Percentiles rank a stretch among this genome's conserved stretches.
Conservation (phyloP, 148 eudicot genomes). For the Silene latifolia region DNA sequence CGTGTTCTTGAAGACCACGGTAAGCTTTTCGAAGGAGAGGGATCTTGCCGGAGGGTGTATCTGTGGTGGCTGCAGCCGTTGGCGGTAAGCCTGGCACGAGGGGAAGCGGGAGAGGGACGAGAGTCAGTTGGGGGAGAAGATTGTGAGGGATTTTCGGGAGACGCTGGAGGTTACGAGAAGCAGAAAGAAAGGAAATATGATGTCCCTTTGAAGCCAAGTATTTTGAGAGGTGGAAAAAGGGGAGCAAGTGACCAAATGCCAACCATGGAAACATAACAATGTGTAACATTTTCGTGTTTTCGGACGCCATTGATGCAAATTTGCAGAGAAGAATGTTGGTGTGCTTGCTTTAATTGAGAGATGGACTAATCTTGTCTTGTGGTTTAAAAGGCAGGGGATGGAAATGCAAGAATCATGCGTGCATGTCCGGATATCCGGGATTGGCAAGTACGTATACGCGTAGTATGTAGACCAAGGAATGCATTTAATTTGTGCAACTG, state of each 20-base stretch:
- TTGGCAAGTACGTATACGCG: too few relatives aligned
- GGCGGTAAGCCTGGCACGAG: constrained; percentile 15
- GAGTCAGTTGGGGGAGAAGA: constrained; percentile 6
- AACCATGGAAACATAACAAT: constrained; percentile 39
- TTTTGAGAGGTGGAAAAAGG: constrained; percentile 34
- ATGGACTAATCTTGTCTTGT: not conserved
- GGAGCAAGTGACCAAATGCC: constrained; percentile 37
- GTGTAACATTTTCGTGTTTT: constrained; percentile 17
- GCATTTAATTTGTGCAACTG: constrained; percentile 3
- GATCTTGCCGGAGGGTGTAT: constrained; percentile 22
- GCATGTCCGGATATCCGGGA: not conserved
- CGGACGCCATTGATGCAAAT: constrained; percentile 3
- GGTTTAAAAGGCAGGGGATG: not conserved
- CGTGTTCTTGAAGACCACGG: constrained; percentile 17
- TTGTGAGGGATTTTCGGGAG: constrained; percentile 25
- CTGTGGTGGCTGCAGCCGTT: too few relatives aligned
- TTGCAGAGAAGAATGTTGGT: not conserved
- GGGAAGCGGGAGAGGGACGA: constrained; percentile 28
- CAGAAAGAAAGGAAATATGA: constrained; percentile 24
- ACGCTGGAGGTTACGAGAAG: constrained; percentile 34
- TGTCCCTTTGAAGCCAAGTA: constrained; percentile 35
- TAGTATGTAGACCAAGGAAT: too few relatives aligned
- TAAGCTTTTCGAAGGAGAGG: constrained; percentile 30
- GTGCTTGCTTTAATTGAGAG: not conserved
- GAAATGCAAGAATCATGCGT: constrained; percentile 4